Evolutionary conservation across 257 asterid genomes (phyloP).

Genomic region (Fraxinus quadrangulata): DNA sequence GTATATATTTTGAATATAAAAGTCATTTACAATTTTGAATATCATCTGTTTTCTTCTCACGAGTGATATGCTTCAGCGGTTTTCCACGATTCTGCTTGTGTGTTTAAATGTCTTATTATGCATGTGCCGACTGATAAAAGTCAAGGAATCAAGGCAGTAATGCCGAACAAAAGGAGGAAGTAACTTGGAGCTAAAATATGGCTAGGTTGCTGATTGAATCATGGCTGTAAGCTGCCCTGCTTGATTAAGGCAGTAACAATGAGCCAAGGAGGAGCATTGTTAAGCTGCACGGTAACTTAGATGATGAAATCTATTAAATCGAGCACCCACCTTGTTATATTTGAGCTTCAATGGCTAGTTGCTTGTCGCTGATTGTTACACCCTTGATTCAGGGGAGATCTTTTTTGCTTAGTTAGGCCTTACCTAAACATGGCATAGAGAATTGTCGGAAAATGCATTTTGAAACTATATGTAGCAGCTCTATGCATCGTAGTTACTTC

Average conservation of each 20-base stretch:
- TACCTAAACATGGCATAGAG: background rate
- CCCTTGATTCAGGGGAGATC: background rate
- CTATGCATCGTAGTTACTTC: background rate
- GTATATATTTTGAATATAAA: too few species aligned
- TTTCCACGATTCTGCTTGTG: background rate
- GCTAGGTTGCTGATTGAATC: too few species aligned
- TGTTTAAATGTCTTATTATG: background rate
- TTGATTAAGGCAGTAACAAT: too few species aligned
- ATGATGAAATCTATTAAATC: background rate
- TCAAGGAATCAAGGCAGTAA: background rate
- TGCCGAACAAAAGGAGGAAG: background rate
- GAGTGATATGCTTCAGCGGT: background rate
- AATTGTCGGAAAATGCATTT: background rate
- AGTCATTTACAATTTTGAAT: too few species aligned
- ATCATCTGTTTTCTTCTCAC: background rate
- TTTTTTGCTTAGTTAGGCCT: background rate
- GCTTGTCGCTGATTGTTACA: background rate
- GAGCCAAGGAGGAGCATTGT: background rate
- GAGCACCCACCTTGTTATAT: background rate
- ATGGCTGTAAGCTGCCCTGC: too few species aligned
- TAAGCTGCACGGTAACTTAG: background rate
- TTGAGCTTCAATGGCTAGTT: background rate
- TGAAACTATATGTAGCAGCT: background rate
- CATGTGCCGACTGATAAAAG: background rate
- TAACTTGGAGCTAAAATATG: too few species aligned